phyloP scores from a whole-genome alignment of 257 asterid genomes.

The Ocimum tenuiflorum region DNA sequence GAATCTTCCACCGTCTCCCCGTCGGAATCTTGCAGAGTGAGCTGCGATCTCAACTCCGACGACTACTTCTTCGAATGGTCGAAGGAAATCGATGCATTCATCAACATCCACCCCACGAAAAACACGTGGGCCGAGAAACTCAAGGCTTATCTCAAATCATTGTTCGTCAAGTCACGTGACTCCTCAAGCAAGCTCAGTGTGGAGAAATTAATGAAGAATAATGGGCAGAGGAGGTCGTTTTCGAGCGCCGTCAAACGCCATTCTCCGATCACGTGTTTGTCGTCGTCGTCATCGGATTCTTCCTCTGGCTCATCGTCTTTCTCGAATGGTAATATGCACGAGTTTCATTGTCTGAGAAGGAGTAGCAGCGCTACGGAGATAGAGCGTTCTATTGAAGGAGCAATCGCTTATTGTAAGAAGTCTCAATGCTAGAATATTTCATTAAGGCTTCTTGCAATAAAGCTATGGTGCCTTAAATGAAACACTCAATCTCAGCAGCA shows the following conservation, averaged over 20 bases:
- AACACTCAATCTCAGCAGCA: no score
- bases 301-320: constrained; percentile 47
- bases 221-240: constrained; percentile 56
- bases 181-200: constrained; percentile 18
- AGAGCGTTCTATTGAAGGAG: constrained; percentile 70
- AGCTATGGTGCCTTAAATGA: no score
- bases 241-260: constrained; percentile 64
- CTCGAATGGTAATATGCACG: constrained; percentile 40
- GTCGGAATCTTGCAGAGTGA: constrained; percentile 63
- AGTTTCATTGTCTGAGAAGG: constrained; percentile 38
- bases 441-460: no score
- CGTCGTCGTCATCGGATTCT: constrained; percentile 45
- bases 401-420: constrained; percentile 84
- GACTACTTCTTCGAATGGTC: constrained; percentile 73
- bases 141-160: constrained; percentile 22
- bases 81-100: constrained; percentile 42
- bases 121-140: constrained; percentile 36
- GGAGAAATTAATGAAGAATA: constrained; percentile 19
- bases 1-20: constrained; percentile 60
- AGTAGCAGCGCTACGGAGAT: constrained; percentile 62
- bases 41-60: constrained; percentile 66
- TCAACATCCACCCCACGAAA: constrained; percentile 24
- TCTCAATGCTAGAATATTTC: constrained; percentile 23
- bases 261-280: constrained; percentile 45
- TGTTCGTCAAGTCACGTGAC: constrained; percentile 25